phyloP scores from a whole-genome alignment of 306 rosid species.

The Coriaria nepalensis region DNA sequence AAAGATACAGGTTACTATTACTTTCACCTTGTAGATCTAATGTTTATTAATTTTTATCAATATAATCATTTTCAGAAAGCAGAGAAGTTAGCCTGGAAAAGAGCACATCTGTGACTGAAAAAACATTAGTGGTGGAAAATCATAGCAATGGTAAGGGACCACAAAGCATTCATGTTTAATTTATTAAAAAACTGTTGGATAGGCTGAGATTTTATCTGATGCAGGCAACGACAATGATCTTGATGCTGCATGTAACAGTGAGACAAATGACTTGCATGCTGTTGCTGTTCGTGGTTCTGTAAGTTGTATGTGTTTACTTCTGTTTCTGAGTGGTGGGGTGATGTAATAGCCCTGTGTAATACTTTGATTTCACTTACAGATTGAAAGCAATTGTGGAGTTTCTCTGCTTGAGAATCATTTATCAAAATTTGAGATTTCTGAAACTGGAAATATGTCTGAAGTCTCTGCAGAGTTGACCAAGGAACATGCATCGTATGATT shows the following conservation, averaged over 20 bases:
- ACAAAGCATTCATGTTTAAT: slow-evolving; percentile 15
- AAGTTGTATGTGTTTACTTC: slow-evolving; percentile 96
- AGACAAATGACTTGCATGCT: slow-evolving; percentile 20
- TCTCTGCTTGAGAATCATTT: slow-evolving; percentile 17
- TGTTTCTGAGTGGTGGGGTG: slow-evolving; percentile 28
- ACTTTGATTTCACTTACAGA: slow-evolving; percentile 37
- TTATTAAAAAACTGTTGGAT: slow-evolving; percentile 19
- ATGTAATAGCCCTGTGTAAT: slow-evolving; percentile 36
- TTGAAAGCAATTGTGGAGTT: slow-evolving; percentile 19
- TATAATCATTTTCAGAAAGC: slow-evolving; percentile 15
- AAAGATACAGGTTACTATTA: background rate
- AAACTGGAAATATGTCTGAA: slow-evolving; percentile 26
- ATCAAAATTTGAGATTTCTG: slow-evolving; percentile 21
- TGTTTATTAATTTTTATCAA: slow-evolving; percentile 10
- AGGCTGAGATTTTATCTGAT: slow-evolving; percentile 12
- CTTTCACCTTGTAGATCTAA: background rate
- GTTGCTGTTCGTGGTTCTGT: slow-evolving; percentile 82
- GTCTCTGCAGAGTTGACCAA: slow-evolving; percentile 21
- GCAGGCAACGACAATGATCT: slow-evolving; percentile 36
- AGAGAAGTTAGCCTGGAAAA: slow-evolving; percentile 27
- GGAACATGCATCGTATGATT: slow-evolving; percentile 38
- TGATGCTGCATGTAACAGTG: slow-evolving; percentile 19
- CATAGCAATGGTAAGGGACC: slow-evolving; percentile 13
- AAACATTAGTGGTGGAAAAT: slow-evolving; percentile 4
- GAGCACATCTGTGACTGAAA: slow-evolving; percentile 11